Evolutionary conservation across 2,329 filamentous ascomycete genomes (phyloP).

Genomic region (Venturia pyrina): DNA sequence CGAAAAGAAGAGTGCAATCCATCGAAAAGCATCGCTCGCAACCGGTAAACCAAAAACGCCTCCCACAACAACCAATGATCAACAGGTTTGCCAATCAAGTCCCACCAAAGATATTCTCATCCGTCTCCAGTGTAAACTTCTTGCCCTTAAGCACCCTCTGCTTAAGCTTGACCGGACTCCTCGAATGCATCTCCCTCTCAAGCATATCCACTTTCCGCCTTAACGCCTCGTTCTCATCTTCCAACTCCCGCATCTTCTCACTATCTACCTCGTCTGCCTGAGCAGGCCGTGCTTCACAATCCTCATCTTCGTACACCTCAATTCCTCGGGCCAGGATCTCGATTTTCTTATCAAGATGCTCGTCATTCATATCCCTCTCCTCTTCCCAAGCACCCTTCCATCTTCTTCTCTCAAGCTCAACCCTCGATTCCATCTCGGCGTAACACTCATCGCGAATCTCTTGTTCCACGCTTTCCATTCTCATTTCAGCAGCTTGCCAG

Average conservation of each 20-base stretch:
- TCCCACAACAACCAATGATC: neutral
- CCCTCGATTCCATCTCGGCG: constrained; percentile 68
- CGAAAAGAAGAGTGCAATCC: neutral
- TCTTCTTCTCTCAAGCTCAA: constrained; percentile 65
- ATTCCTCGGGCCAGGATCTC: constrained; percentile 55
- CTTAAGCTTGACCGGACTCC: constrained; percentile 34
- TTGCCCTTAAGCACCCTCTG: constrained; percentile 39
- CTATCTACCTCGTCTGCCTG: neutral
- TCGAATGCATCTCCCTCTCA: constrained; percentile 29
- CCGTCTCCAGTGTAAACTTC: constrained; percentile 32
- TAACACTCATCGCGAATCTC: constrained; percentile 84
- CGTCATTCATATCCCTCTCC: constrained; percentile 67
- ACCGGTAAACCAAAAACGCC: neutral
- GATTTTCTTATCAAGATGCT: constrained; percentile 80
- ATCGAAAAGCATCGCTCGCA: neutral
- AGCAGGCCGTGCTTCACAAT: neutral
- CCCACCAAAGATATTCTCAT: constrained; percentile 9
- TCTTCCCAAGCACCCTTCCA: constrained; percentile 72
- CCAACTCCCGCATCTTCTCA: constrained; percentile 27
- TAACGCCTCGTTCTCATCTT: constrained; percentile 36
- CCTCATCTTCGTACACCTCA: constrained; percentile 31
- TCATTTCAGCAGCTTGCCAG: constrained; percentile 53
- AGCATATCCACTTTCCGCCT: constrained; percentile 28
- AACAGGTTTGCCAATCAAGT: neutral
- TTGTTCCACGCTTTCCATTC: constrained; percentile 67